Percentiles rank a stretch among this genome's conserved stretches.
Conservation (phyloP, 805 yeast species). For the Wickerhamomyces queroliae region DNA sequence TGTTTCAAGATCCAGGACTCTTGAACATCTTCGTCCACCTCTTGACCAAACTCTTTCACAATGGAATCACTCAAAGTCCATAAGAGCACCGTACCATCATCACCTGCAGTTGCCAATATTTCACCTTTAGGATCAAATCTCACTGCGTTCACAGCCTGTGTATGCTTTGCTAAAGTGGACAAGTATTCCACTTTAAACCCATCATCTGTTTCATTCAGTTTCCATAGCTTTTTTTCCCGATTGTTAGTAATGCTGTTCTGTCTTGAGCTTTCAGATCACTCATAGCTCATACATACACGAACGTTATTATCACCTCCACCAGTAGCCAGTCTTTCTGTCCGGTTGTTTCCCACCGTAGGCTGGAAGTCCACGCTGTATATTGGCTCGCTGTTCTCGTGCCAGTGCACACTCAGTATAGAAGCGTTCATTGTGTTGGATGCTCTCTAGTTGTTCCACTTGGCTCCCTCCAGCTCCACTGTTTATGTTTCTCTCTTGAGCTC, state of each 20-base stretch:
- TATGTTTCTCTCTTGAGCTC: background rate
- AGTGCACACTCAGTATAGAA: slow-evolving; percentile 51
- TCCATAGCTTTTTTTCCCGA: slow-evolving; percentile 23
- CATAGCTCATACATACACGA: slow-evolving; percentile 36
- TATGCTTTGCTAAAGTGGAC: slow-evolving; percentile 79
- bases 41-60: slow-evolving; percentile 53
- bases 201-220: slow-evolving; percentile 18
- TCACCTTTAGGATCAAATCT: slow-evolving; percentile 71
- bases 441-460: no score
- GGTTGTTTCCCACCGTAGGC: slow-evolving; percentile 25
- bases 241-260: slow-evolving; percentile 3
- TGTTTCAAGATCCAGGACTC: slow-evolving; percentile 74
- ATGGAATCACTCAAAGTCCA: slow-evolving; percentile 63
- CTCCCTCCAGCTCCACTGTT: background rate
- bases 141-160: slow-evolving; percentile 91
- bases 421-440: slow-evolving; percentile 31
- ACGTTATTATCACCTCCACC: slow-evolving; percentile 94
- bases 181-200: slow-evolving; percentile 57
- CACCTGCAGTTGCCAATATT: slow-evolving; percentile 84
- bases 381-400: slow-evolving; percentile 75
- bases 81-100: slow-evolving; percentile 82
- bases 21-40: slow-evolving; percentile 41
- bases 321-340: slow-evolving; percentile 59
- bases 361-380: slow-evolving; percentile 66
- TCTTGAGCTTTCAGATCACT: slow-evolving; percentile 1